Conservation (phyloP, 2,329 filamentous ascomycete genomes). For the Phoma sp. region DNA sequence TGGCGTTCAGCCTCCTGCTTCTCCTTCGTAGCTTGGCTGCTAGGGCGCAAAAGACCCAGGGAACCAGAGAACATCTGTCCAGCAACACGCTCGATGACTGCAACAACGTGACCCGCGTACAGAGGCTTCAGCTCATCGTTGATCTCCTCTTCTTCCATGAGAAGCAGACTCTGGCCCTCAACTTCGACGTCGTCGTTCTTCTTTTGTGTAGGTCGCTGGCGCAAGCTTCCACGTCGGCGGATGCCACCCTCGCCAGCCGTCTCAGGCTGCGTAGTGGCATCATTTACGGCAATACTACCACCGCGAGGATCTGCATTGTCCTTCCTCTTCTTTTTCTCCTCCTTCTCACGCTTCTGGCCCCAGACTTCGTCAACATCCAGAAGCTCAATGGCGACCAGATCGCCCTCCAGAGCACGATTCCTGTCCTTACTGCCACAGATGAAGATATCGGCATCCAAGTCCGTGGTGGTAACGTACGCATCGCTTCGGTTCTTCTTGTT, state of each 20-base stretch:
- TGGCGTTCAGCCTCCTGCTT: conserved; percentile 97
- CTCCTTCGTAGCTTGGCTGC: conserved; percentile 98
- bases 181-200: conserved; percentile 99
- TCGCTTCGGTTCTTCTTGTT: conserved; percentile 99
- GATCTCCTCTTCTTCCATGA: conserved; percentile 98
- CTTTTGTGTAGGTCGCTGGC: conserved; percentile 97
- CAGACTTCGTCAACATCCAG: conserved; percentile 98
- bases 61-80: conserved; percentile 99
- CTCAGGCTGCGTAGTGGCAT: conserved; percentile 62
- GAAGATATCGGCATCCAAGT: conserved; percentile 97
- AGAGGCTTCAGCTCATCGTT: conserved; percentile 97
- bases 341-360: conserved; percentile 98
- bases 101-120: conserved; percentile 95
- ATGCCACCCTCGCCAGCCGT: conserved; percentile 79
- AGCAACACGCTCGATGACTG: conserved; percentile 93
- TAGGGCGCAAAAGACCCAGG: conserved; percentile 89
- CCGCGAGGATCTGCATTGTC: conserved; percentile 93
- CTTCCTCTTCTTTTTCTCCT: conserved; percentile 99
- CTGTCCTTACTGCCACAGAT: conserved; percentile 99
- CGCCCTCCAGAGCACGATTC: conserved; percentile 94
- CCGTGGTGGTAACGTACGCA: conserved; percentile 93
- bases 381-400: conserved; percentile 93
- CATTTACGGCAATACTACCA: conserved; percentile 73
- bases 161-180: conserved; percentile 92
- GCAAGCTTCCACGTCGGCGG: conserved; percentile 89